Percentiles rank a stretch among this genome's conserved stretches.
Evolutionary conservation across 768 basidiomycete species (phyloP).

Genomic region (Amanita thiersii): DNA sequence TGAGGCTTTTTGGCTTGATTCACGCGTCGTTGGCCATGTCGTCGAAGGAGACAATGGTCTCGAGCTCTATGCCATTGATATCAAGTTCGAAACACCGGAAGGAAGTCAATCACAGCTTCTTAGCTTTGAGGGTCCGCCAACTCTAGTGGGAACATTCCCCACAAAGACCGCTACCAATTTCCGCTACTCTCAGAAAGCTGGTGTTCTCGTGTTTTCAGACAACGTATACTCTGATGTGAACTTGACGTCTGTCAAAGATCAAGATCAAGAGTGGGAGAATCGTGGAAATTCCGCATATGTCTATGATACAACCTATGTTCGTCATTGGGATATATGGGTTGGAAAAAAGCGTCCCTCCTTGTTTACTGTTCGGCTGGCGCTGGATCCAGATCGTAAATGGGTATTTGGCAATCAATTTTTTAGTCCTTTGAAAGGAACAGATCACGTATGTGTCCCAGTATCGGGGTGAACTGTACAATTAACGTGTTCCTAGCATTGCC

Average conservation of each 20-base stretch:
- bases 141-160: constrained; percentile 57
- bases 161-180: constrained; percentile 65
- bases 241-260: constrained; percentile 55
- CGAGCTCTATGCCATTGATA: constrained; percentile 51
- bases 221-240: constrained; percentile 72
- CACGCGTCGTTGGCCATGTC: constrained; percentile 62
- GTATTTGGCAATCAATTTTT: constrained; percentile 40
- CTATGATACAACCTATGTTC: constrained; percentile 58
- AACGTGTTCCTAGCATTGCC: constrained; percentile 39
- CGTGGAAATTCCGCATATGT: constrained; percentile 67
- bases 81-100: constrained; percentile 33
- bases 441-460: constrained; percentile 44
- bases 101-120: constrained; percentile 19
- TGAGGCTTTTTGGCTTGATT: constrained; percentile 73
- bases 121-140: constrained; percentile 27
- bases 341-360: constrained; percentile 65
- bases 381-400: constrained; percentile 44
- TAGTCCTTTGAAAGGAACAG: constrained; percentile 58
- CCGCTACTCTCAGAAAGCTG: constrained; percentile 46
- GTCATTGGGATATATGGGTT: constrained; percentile 79
- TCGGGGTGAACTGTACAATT: constrained; percentile 3
- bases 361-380: constrained; percentile 56
- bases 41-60: constrained; percentile 47
- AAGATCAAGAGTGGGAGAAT: constrained; percentile 66
- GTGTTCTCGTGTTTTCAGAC: constrained; percentile 77